Evolutionary conservation across 805 yeast species (phyloP).

Genomic region (Starmerella stigmatis): DNA sequence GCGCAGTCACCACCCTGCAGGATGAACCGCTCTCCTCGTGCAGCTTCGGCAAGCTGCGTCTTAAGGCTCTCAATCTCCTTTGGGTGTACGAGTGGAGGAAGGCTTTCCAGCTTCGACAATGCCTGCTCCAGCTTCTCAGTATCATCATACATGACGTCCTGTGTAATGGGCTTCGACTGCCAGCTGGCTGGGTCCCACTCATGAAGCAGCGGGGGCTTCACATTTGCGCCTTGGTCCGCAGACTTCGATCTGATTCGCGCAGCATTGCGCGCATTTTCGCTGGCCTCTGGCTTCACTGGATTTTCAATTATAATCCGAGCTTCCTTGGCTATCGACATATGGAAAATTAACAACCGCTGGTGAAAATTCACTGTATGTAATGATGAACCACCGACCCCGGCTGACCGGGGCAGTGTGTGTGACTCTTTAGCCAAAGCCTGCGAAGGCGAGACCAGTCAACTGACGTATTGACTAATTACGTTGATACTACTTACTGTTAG

Average conservation of each 20-base stretch:
- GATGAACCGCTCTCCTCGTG: conserved; percentile 36
- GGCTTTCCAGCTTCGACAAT: conserved; percentile 33
- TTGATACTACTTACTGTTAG: too few species aligned
- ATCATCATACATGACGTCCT: conserved; percentile 37
- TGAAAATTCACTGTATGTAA: too few species aligned
- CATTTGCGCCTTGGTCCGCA: conserved; percentile 18
- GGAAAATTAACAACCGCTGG: too few species aligned
- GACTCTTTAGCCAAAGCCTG: background rate
- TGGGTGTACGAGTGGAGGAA: conserved; percentile 37
- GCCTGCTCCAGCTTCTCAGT: conserved; percentile 32
- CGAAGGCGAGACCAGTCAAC: too few species aligned
- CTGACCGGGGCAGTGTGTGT: background rate
- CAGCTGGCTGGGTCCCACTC: conserved; percentile 36
- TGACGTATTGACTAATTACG: too few species aligned
- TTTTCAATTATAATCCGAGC: conserved; percentile 28
- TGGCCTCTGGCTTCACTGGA: conserved; percentile 31
- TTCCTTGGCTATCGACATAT: conserved; percentile 4
- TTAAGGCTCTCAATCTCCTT: conserved; percentile 31
- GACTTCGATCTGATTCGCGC: conserved; percentile 34
- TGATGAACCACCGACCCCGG: too few species aligned
- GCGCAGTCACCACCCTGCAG: conserved; percentile 40
- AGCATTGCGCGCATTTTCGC: conserved; percentile 32
- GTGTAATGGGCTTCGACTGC: conserved; percentile 36
- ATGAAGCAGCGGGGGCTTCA: conserved; percentile 14
- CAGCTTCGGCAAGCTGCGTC: conserved; percentile 33